Conservation (phyloP, 2,329 filamentous ascomycete species). For the Graphium sp. region DNA sequence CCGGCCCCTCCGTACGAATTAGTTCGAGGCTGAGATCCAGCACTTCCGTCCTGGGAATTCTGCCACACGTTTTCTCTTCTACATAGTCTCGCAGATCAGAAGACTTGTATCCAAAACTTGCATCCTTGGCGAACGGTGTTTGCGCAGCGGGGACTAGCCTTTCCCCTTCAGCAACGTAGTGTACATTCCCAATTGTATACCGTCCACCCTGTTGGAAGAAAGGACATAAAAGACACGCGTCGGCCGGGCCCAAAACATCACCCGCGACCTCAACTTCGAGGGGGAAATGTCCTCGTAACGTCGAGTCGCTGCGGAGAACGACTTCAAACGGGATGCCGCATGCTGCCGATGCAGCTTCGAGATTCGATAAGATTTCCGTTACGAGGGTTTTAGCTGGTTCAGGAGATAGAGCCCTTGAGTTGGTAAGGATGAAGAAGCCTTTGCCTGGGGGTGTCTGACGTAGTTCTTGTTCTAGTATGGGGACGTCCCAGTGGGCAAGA, state of each 20-base stretch:
- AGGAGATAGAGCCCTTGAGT: slow-evolving; percentile 36
- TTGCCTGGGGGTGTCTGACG: slow-evolving; percentile 13
- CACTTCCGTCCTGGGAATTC: slow-evolving; percentile 19
- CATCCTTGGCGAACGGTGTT: slow-evolving; percentile 39
- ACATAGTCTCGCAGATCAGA: slow-evolving; percentile 36
- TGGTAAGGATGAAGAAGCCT: slow-evolving; percentile 45
- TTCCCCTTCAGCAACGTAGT: slow-evolving; percentile 37
- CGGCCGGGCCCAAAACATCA: slow-evolving; percentile 26
- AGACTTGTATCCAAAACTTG: slow-evolving; percentile 37
- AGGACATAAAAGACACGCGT: slow-evolving; percentile 37
- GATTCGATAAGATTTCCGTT: slow-evolving; percentile 28
- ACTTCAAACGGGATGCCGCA: slow-evolving; percentile 28
- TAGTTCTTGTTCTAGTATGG: slow-evolving; percentile 25
- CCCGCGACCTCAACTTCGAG: slow-evolving; percentile 34
- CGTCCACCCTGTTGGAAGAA: slow-evolving; percentile 43
- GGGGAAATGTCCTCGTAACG: slow-evolving; percentile 38
- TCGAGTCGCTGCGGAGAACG: slow-evolving; percentile 39
- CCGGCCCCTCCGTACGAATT: no score
- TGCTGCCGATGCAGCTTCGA: slow-evolving; percentile 23
- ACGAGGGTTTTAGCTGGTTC: slow-evolving; percentile 27
- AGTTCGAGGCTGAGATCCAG: no score
- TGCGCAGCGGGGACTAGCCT: slow-evolving; percentile 28
- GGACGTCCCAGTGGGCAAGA: slow-evolving; percentile 32
- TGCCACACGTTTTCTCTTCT: slow-evolving; percentile 30
- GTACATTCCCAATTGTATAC: slow-evolving; percentile 37